These are phyloP conservation scores for Fistulinella staudtii DNA, from an alignment of 1,284 basidiomycete genomes.

Conservation along the genomic window DNA sequence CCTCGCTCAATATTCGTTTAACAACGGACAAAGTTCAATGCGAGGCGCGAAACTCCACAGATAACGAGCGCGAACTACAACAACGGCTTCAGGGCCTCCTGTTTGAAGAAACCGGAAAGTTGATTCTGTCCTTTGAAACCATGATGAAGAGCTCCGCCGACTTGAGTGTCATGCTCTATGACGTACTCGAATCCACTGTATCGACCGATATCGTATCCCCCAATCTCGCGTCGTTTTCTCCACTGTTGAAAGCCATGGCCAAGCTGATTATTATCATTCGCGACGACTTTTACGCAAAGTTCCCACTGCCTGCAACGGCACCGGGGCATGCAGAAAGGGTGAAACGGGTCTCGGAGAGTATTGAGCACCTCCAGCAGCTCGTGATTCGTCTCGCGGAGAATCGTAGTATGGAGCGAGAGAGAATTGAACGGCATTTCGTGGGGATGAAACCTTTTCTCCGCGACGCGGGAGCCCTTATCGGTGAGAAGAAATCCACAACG, in stretches of 20 bases:
- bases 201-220: not conserved
- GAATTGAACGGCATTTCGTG: conserved; percentile 4
- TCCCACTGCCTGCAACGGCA: conserved; percentile 10
- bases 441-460: conserved; percentile 2
- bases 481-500: conserved; percentile 2
- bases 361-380: conserved; percentile 1
- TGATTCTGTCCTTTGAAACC: conserved; percentile 4
- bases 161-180: not conserved
- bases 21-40: not conserved
- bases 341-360: not conserved
- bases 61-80: not conserved
- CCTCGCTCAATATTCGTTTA: not conserved
- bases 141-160: conserved; percentile 1
- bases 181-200: not conserved
- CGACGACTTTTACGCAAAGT: conserved; percentile 6
- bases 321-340: conserved; percentile 9
- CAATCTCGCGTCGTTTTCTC: not conserved
- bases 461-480: conserved; percentile 7
- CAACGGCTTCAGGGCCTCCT: not conserved
- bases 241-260: not conserved
- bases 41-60: not conserved
- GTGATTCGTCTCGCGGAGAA: conserved; percentile 4
- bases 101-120: conserved; percentile 4
- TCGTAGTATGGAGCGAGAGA: not conserved
- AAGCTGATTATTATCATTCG: not conserved